Conservation (phyloP, 257 asterid species). For the Apocynum venetum region DNA sequence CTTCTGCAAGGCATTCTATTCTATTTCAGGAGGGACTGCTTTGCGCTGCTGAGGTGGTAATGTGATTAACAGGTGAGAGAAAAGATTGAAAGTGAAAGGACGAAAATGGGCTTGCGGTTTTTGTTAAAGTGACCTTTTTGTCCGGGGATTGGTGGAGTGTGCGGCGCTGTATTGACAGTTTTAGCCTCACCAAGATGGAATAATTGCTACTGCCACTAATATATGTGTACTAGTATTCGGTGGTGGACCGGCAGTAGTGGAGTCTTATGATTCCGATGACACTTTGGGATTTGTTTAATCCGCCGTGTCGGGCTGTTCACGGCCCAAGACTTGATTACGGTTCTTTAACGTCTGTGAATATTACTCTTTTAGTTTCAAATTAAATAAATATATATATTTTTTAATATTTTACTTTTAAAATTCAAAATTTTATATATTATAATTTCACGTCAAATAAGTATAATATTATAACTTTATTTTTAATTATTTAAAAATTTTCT, state of each 20-base stretch:
- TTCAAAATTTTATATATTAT: no score
- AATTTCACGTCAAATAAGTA: no score
- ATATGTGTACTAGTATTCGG: background rate
- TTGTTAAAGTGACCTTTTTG: slow-evolving; percentile 1
- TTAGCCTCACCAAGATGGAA: slow-evolving; percentile 4
- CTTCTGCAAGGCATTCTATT: slow-evolving; percentile 72
- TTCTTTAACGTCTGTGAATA: no score
- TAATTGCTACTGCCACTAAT: background rate
- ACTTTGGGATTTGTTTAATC: slow-evolving; percentile 19
- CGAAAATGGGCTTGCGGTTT: slow-evolving; percentile 24
- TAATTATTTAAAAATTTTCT: background rate
- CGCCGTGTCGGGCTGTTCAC: slow-evolving; percentile 17
- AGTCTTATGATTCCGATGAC: slow-evolving; percentile 14
- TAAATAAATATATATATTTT: no score
- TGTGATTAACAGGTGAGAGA: slow-evolving; percentile 13
- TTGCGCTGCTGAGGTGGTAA: slow-evolving; percentile 15
- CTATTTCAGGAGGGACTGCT: background rate
- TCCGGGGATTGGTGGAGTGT: slow-evolving; percentile 1
- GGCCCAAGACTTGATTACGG: background rate
- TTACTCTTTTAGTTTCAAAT: no score
- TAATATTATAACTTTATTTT: background rate
- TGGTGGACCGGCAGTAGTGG: slow-evolving; percentile 10
- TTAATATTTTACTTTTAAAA: no score
- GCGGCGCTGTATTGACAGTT: background rate
- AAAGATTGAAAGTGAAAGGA: slow-evolving; percentile 19